Percentiles rank a stretch among this genome's conserved stretches.
Conservation (phyloP, 1,284 basidiomycete species). For the Volvariella volvacea region DNA sequence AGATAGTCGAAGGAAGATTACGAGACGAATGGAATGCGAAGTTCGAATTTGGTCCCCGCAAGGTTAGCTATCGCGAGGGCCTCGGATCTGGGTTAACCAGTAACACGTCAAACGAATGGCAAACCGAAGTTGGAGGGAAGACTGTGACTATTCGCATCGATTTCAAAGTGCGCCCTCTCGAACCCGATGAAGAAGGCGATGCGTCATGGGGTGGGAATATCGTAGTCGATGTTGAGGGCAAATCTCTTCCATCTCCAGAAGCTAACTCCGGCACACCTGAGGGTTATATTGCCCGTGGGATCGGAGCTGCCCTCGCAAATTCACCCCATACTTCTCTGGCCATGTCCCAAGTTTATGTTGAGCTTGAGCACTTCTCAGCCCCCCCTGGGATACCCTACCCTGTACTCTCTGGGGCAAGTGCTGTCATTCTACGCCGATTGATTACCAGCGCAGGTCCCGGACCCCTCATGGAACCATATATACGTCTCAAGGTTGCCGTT, state of each 20-base stretch:
- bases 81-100: conserved; percentile 30
- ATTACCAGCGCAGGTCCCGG: conserved; percentile 58
- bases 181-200: conserved; percentile 52
- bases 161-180: conserved; percentile 47
- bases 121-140: conserved; percentile 55
- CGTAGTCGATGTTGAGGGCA: conserved; percentile 47
- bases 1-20: conserved; percentile 78
- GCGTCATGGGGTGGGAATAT: conserved; percentile 70
- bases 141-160: conserved; percentile 37
- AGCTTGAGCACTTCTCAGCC: conserved; percentile 37
- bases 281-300: conserved; percentile 55
- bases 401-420: conserved; percentile 57
- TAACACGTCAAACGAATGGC: conserved; percentile 39
- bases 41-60: conserved; percentile 72
- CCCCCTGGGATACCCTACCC: conserved; percentile 39
- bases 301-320: conserved; percentile 63
- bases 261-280: conserved; percentile 36
- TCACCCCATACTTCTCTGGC: conserved; percentile 72
- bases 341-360: conserved; percentile 54
- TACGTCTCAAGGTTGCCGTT: conserved; percentile 58
- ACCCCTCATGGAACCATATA: conserved; percentile 69
- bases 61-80: conserved; percentile 78
- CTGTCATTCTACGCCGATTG: conserved; percentile 53
- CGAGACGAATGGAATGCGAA: conserved; percentile 74
- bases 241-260: conserved; percentile 48